phyloP scores from a whole-genome alignment of 108 stramenopile species.

The Cyclotella cryptica region DNA sequence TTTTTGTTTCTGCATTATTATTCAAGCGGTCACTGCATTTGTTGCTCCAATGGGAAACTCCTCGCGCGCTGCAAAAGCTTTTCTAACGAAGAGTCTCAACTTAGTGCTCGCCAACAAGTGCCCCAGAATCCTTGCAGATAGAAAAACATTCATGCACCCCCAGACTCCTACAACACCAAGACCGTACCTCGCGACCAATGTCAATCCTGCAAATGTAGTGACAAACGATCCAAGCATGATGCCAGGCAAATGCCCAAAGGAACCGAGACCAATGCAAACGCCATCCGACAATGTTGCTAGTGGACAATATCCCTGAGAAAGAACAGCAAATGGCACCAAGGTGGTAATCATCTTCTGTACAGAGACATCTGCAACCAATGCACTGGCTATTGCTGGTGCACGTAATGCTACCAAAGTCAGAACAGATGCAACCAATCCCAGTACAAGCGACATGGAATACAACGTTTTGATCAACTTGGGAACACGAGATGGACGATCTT shows the following conservation, averaged over 20 bases:
- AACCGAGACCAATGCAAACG: conserved; percentile 34
- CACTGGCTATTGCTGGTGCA: conserved; percentile 23
- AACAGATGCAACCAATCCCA: conserved; percentile 23
- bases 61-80: conserved; percentile 7
- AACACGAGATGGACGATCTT: conserved; percentile 28
- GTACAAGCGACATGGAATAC: conserved; percentile 24
- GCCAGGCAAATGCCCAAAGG: conserved; percentile 30
- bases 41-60: no score
- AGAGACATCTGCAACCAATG: conserved; percentile 42
- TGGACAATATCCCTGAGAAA: conserved; percentile 38
- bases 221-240: conserved; percentile 38
- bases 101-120: conserved; percentile 31
- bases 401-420: conserved; percentile 22
- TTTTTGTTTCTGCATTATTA: no score
- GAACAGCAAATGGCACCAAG: conserved; percentile 36
- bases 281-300: conserved; percentile 36
- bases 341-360: conserved; percentile 28
- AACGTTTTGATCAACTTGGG: conserved; percentile 38
- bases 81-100: conserved; percentile 21
- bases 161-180: conserved; percentile 40
- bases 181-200: conserved; percentile 2
- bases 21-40: no score
- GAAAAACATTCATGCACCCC: conserved; percentile 45
- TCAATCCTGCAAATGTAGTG: conserved; percentile 18
- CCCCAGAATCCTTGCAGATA: conserved; percentile 20